Percentiles rank a stretch among this genome's conserved stretches.
phyloP scores from a whole-genome alignment of 306 rosid species.

The Hippophae gyantsensis region DNA sequence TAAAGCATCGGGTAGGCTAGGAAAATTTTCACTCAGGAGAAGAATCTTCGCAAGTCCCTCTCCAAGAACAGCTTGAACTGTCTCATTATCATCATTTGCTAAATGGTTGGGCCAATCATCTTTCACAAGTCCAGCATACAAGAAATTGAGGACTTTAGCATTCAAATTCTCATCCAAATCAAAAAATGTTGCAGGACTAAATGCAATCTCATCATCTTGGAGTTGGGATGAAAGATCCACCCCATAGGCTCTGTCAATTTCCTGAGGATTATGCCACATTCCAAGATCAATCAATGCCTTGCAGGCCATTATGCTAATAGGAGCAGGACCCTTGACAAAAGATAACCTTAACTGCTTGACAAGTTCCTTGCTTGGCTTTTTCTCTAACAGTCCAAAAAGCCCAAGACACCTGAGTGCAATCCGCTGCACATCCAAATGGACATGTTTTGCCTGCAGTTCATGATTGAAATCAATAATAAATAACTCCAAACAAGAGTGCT shows the following conservation, averaged over 20 bases:
- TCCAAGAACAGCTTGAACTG: constrained; percentile 60
- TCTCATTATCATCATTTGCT: constrained; percentile 53
- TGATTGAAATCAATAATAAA: constrained; percentile 14
- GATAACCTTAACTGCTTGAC: constrained; percentile 64
- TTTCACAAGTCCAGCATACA: constrained; percentile 56
- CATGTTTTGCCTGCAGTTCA: constrained; percentile 75
- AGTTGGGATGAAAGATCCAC: constrained; percentile 24
- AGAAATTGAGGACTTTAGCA: constrained; percentile 53
- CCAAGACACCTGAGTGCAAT: constrained; percentile 83
- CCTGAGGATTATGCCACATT: constrained; percentile 89
- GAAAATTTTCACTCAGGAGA: constrained; percentile 68
- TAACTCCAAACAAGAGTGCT: background rate
- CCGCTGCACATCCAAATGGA: constrained; percentile 80
- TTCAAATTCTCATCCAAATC: constrained; percentile 37
- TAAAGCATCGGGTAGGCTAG: constrained; percentile 55
- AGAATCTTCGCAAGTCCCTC: constrained; percentile 98
- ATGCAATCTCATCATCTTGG: constrained; percentile 33
- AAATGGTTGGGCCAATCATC: constrained; percentile 44
- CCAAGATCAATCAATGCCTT: constrained; percentile 76
- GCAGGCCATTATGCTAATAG: constrained; percentile 57
- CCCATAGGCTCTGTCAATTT: constrained; percentile 51
- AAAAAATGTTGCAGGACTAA: constrained; percentile 45
- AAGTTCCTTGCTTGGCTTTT: constrained; percentile 59
- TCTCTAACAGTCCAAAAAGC: constrained; percentile 85
- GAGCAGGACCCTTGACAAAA: constrained; percentile 53